Conservation (phyloP, 208 protist genomes). For the Wallacemonas sp. region DNA sequence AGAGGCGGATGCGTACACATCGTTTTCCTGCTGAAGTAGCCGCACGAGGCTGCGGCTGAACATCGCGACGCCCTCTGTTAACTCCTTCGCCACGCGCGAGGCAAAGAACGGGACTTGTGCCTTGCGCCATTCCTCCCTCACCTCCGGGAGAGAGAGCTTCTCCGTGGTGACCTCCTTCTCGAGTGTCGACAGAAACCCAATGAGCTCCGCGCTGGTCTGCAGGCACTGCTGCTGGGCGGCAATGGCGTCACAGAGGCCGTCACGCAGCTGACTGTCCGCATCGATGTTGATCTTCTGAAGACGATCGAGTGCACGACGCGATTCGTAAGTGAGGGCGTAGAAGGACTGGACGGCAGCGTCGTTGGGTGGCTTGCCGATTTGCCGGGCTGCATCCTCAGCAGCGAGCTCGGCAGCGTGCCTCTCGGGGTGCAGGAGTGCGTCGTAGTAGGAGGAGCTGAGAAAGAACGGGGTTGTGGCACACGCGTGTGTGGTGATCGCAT, state of each 20-base stretch:
- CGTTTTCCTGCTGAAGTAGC: constrained; percentile 46
- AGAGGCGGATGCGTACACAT: neutral
- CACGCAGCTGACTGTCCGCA: constrained; percentile 21
- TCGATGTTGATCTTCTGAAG: constrained; percentile 49
- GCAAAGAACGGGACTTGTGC: constrained; percentile 43
- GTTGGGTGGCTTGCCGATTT: neutral
- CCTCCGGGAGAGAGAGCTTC: constrained; percentile 39
- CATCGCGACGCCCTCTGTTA: constrained; percentile 22
- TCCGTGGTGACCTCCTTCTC: constrained; percentile 37
- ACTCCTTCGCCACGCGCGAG: constrained; percentile 16
- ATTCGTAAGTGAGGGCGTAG: constrained; percentile 28
- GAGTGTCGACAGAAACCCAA: constrained; percentile 52
- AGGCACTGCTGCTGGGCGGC: constrained; percentile 32
- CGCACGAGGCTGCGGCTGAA: constrained; percentile 37
- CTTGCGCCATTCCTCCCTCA: constrained; percentile 60
- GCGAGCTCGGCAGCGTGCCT: neutral
- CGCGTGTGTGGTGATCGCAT: constrained; percentile 48
- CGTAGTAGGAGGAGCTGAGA: constrained; percentile 16
- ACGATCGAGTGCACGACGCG: constrained; percentile 21
- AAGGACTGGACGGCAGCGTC: constrained; percentile 19
- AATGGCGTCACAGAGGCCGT: constrained; percentile 29
- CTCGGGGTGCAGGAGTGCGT: constrained; percentile 20
- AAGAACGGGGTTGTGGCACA: constrained; percentile 58
- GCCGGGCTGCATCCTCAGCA: neutral
- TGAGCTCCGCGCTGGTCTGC: constrained; percentile 27